Percentiles rank a stretch among this genome's conserved stretches.
phyloP scores from a whole-genome alignment of 805 yeast species.

The Saturnispora gosingensis region DNA sequence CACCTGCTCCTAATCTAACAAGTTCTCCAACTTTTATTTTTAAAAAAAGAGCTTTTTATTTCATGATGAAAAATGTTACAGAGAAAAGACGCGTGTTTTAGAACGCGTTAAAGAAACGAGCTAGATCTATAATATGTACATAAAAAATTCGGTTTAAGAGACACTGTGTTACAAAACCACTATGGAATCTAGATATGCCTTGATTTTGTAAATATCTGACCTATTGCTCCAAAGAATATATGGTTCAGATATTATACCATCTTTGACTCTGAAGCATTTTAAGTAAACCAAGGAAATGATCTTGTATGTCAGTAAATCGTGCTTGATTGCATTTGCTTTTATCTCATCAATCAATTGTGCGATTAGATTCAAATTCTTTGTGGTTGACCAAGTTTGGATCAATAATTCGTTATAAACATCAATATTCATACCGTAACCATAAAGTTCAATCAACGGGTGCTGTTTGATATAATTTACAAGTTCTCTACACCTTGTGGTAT shows the following conservation, averaged over 20 bases:
- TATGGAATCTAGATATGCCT: slow-evolving; percentile 14
- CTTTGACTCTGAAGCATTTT: slow-evolving; percentile 22
- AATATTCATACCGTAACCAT: slow-evolving; percentile 24
- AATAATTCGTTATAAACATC: slow-evolving; percentile 25
- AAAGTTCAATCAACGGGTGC: slow-evolving; percentile 23
- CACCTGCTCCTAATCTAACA: not conserved
- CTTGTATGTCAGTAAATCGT: slow-evolving; percentile 23
- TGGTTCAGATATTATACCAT: slow-evolving; percentile 17
- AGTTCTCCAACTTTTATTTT: not conserved
- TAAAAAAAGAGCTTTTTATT: not conserved
- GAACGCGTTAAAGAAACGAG: not conserved
- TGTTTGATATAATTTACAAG: slow-evolving; percentile 20
- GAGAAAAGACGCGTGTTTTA: not conserved
- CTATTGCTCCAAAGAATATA: slow-evolving; percentile 25
- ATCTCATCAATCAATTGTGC: slow-evolving; percentile 22
- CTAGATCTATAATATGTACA: not conserved
- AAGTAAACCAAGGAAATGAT: slow-evolving; percentile 21
- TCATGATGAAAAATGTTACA: not conserved
- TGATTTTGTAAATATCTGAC: slow-evolving; percentile 19
- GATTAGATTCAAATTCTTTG: slow-evolving; percentile 21
- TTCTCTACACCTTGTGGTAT: slow-evolving; percentile 19
- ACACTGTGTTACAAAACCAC: slow-evolving; percentile 6
- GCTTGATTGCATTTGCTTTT: slow-evolving; percentile 23
- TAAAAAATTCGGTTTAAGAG: not conserved
- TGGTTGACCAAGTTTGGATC: slow-evolving; percentile 21